These are phyloP conservation scores for Hypoxylon rickii DNA, from an alignment of 495 filamentous ascomycete genomes.

Conservation along the genomic window DNA sequence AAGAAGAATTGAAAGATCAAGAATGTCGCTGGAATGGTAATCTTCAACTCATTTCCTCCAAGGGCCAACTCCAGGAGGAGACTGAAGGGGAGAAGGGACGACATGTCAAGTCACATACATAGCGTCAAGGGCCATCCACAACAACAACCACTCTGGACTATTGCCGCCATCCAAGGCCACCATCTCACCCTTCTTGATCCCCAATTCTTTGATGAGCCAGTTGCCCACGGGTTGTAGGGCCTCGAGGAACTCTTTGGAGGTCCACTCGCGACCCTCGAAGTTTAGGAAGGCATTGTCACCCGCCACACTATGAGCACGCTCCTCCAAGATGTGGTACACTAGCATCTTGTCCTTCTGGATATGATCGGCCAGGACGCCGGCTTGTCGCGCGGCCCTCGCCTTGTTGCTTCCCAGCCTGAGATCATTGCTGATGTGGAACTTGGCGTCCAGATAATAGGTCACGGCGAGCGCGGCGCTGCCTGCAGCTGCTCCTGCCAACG, in stretches of 20 bases:
- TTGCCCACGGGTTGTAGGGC: constrained; percentile 39
- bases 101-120: too few species aligned
- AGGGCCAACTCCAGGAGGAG: too few species aligned
- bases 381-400: not conserved
- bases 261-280: constrained; percentile 45
- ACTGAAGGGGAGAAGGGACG: too few species aligned
- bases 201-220: constrained; percentile 48
- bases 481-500: constrained; percentile 17
- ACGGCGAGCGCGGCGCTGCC: constrained; percentile 21
- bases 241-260: constrained; percentile 39
- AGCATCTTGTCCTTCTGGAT: constrained; percentile 27
- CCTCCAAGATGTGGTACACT: constrained; percentile 40
- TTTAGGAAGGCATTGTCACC: constrained; percentile 40
- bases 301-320: constrained; percentile 30
- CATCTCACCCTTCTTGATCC: constrained; percentile 43
- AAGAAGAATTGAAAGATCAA: too few species aligned
- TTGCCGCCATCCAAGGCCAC: constrained; percentile 46
- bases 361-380: constrained; percentile 17
- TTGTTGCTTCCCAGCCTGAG: constrained; percentile 15
- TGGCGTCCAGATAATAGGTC: constrained; percentile 15
- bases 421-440: constrained; percentile 41
- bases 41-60: too few species aligned
- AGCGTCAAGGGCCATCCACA: constrained; percentile 54
- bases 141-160: constrained; percentile 44
- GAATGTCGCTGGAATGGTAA: too few species aligned